Evolutionary conservation across 345 rosid species (phyloP).

Genomic region (Corymbia maculata): DNA sequence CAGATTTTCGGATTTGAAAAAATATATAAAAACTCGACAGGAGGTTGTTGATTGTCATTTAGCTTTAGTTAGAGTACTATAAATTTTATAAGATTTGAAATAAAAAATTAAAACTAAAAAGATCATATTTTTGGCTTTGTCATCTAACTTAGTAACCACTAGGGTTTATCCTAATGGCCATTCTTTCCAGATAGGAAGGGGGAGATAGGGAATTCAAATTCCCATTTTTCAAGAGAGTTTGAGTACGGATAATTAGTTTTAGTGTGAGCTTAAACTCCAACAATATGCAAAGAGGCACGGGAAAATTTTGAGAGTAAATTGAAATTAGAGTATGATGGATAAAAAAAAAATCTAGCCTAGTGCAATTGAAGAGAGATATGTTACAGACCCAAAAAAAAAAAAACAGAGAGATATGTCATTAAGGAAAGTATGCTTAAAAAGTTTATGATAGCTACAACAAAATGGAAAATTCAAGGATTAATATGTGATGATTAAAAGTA

Average conservation of each 20-base stretch:
- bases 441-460: neutral
- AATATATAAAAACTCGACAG: neutral
- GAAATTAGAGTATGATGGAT: too few species aligned
- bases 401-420: neutral
- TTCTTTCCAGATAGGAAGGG: too few species aligned
- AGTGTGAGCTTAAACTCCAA: too few species aligned
- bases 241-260: too few species aligned
- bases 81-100: neutral
- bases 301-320: too few species aligned
- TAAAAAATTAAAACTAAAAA: neutral
- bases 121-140: neutral
- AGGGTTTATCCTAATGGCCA: too few species aligned
- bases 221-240: too few species aligned
- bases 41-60: neutral
- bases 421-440: neutral
- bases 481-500: neutral
- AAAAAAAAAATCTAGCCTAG: neutral
- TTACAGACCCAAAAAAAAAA: too few species aligned
- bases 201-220: too few species aligned
- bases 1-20: neutral
- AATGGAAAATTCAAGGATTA: neutral
- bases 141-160: neutral
- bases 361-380: neutral
- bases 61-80: neutral
- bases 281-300: too few species aligned